Percentiles rank a stretch among this genome's conserved stretches.
Evolutionary conservation across 768 basidiomycete species (phyloP).

Genomic region (Cyclocybe aegerita): DNA sequence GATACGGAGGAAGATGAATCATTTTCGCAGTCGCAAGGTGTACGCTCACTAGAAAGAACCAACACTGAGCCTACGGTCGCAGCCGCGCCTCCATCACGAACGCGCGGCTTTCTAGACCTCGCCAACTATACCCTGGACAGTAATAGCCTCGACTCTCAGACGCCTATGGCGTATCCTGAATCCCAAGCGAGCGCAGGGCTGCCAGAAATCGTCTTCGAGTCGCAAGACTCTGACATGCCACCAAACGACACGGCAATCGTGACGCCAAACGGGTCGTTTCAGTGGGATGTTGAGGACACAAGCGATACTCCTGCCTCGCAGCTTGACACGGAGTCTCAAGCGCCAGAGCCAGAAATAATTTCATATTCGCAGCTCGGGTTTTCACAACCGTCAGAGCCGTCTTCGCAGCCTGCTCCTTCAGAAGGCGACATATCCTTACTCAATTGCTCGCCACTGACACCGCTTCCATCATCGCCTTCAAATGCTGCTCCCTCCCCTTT

Average conservation of each 20-base stretch:
- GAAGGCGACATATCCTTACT: too few species aligned
- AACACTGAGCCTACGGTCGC: constrained; percentile 30
- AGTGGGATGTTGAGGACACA: constrained; percentile 33
- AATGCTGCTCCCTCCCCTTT: not conserved
- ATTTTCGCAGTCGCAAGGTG: constrained; percentile 18
- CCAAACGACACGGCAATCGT: constrained; percentile 48
- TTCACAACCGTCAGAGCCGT: not conserved
- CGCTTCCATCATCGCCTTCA: constrained; percentile 6
- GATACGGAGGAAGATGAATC: constrained; percentile 20
- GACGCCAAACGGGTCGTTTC: constrained; percentile 56
- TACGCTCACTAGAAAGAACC: constrained; percentile 27
- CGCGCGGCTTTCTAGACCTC: constrained; percentile 25
- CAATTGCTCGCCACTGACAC: constrained; percentile 19
- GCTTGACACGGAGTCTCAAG: constrained; percentile 29
- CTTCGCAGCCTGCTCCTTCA: constrained; percentile 5
- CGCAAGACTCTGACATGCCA: not conserved
- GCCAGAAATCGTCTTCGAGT: constrained; percentile 24
- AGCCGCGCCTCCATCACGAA: constrained; percentile 12
- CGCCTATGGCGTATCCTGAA: constrained; percentile 10
- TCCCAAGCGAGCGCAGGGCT: constrained; percentile 19
- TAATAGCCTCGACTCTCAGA: constrained; percentile 17
- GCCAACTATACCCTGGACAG: constrained; percentile 15
- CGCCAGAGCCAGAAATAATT: constrained; percentile 23
- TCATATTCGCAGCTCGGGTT: constrained; percentile 38
- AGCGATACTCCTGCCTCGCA: constrained; percentile 36